A percentile compares a stretch with the other conserved stretches of the same genome.
Evolutionary conservation across 192 early-diverging fungal genomes (phyloP).

Genomic region (Neocallimastix lanati): DNA sequence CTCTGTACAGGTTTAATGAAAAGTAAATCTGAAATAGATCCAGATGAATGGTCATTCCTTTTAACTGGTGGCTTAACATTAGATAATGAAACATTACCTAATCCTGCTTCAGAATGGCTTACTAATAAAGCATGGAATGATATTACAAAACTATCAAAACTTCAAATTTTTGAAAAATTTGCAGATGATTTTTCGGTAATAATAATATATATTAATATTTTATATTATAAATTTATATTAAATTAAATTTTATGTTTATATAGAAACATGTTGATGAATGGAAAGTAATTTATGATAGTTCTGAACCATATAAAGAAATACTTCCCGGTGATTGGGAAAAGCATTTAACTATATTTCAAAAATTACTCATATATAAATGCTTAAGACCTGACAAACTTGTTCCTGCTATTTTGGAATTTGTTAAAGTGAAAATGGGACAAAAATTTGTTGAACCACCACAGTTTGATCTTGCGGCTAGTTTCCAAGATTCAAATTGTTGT

Average conservation of each 20-base stretch:
- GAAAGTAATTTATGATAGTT: slow-evolving; percentile 18
- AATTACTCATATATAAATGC: slow-evolving; percentile 21
- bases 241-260: too few species aligned
- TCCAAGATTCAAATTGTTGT: slow-evolving; percentile 32
- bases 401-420: slow-evolving; percentile 31
- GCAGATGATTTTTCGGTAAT: slow-evolving; percentile 1
- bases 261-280: slow-evolving; percentile 18
- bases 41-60: slow-evolving; percentile 38
- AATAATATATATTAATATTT: slow-evolving; percentile 14
- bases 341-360: slow-evolving; percentile 25
- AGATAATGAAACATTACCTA: slow-evolving; percentile 17
- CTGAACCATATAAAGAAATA: slow-evolving; percentile 13
- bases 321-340: slow-evolving; percentile 24
- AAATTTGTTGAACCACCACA: slow-evolving; percentile 48
- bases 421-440: slow-evolving; percentile 39
- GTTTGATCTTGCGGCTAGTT: slow-evolving; percentile 39
- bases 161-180: slow-evolving; percentile 25
- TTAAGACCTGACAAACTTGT: slow-evolving; percentile 33
- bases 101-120: slow-evolving; percentile 17
- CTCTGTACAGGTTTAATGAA: slow-evolving; percentile 35
- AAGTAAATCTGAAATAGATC: slow-evolving; percentile 24
- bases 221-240: too few species aligned
- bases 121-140: background rate
- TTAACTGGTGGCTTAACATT: slow-evolving; percentile 31
- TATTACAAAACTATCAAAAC: background rate